These are phyloP conservation scores for Saksenaea oblongispora DNA, from an alignment of 371 early-diverging fungal genomes.

Conservation along the genomic window DNA sequence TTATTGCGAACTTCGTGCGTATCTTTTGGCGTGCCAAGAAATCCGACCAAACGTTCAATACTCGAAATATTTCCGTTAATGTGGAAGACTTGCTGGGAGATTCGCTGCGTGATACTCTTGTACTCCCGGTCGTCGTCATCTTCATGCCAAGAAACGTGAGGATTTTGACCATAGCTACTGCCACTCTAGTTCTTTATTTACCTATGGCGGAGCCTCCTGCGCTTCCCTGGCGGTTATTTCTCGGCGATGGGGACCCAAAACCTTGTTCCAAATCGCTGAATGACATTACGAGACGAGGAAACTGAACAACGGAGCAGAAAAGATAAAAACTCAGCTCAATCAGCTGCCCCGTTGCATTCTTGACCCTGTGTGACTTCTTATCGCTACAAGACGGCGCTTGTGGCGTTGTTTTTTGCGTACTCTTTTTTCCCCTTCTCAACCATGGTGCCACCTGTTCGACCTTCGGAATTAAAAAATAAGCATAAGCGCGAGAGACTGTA, in stretches of 20 bases:
- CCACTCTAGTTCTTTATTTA: slow-evolving; percentile 1
- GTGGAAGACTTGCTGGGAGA: slow-evolving; percentile 76
- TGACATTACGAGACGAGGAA: slow-evolving; percentile 39
- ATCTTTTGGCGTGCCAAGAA: slow-evolving; percentile 80
- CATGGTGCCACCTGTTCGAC: slow-evolving; percentile 18
- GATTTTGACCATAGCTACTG: neutral
- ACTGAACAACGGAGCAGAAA: neutral
- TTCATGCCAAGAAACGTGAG: slow-evolving; percentile 6
- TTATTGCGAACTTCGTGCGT: slow-evolving; percentile 73
- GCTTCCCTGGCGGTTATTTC: slow-evolving; percentile 17
- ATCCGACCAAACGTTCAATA: slow-evolving; percentile 77
- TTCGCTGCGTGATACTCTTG: slow-evolving; percentile 51
- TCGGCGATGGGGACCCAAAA: slow-evolving; percentile 27
- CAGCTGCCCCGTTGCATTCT: neutral
- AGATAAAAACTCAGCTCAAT: slow-evolving; percentile 2
- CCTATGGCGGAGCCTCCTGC: slow-evolving; percentile 15
- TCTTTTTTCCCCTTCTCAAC: neutral
- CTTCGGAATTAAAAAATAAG: slow-evolving; percentile 76
- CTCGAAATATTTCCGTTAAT: slow-evolving; percentile 80
- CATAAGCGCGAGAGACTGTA: slow-evolving; percentile 78
- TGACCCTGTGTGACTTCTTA: neutral
- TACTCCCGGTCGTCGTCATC: slow-evolving; percentile 59
- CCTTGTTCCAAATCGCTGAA: slow-evolving; percentile 63
- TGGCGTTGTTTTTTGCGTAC: slow-evolving; percentile 5
- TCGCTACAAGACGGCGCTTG: neutral